Percentiles rank a stretch among this genome's conserved stretches.
phyloP scores from a whole-genome alignment of 2,329 filamentous ascomycete genomes.

The Trichoderma sp. region DNA sequence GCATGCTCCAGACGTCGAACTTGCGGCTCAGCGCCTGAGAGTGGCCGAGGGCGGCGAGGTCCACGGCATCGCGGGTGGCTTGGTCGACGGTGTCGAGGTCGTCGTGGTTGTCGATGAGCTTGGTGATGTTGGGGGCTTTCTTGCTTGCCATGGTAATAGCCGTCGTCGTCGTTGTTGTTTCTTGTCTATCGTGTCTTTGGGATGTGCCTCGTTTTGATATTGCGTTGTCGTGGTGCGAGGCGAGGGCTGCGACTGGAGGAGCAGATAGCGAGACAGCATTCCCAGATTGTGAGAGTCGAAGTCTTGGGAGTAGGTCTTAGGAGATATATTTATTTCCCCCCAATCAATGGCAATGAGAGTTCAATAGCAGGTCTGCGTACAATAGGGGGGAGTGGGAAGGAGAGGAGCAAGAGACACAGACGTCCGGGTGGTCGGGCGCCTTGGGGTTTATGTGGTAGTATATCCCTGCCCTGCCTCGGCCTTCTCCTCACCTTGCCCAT shows the following conservation, averaged over 20 bases:
- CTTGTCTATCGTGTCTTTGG: not conserved
- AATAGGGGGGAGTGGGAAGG: not conserved
- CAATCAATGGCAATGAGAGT: not conserved
- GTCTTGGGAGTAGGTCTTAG: not conserved
- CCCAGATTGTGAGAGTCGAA: not conserved
- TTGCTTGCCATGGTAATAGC: not conserved
- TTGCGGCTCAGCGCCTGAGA: slow-evolving; percentile 47
- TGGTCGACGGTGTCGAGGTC: slow-evolving; percentile 33
- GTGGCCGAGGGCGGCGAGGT: slow-evolving; percentile 48
- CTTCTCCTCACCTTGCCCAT: slow-evolving; percentile 17
- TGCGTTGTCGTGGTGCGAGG: not conserved
- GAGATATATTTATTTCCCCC: not conserved
- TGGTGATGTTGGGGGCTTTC: slow-evolving; percentile 35
- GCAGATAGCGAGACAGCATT: slow-evolving; percentile 3
- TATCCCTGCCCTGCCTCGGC: slow-evolving; percentile 1
- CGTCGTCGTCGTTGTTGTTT: not conserved
- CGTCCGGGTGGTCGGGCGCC: not conserved
- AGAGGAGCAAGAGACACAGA: not conserved
- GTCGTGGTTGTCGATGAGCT: slow-evolving; percentile 36
- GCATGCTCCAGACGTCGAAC: slow-evolving; percentile 59
- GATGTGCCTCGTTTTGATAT: not conserved
- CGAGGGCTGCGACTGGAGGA: not conserved
- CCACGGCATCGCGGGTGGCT: slow-evolving; percentile 42
- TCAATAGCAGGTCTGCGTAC: not conserved
- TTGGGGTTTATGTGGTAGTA: slow-evolving; percentile 15